These are phyloP conservation scores for Phytopythium cucurbitacearum DNA, from an alignment of 352 stramenopile species.

Conservation along the genomic window DNA sequence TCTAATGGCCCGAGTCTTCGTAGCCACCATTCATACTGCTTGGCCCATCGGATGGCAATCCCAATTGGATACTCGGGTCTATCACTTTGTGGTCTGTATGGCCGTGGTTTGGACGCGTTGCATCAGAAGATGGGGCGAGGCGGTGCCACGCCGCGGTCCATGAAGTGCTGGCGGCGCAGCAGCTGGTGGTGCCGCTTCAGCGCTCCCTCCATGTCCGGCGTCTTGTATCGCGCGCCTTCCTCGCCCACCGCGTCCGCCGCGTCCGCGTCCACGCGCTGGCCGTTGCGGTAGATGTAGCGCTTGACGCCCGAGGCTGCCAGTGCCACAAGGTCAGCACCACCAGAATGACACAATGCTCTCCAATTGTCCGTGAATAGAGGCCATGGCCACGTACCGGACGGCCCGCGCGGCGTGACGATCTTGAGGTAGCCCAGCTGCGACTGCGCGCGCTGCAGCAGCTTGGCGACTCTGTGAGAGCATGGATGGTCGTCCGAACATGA, in stretches of 20 bases:
- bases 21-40: background rate
- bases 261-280: constrained; percentile 53
- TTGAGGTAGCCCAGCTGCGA: constrained; percentile 82
- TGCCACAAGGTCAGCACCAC: background rate
- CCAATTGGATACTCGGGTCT: too few species aligned
- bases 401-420: constrained; percentile 75
- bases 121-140: constrained; percentile 37
- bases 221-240: constrained; percentile 67
- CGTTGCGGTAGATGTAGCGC: constrained; percentile 82
- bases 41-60: too few species aligned
- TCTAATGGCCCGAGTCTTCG: constrained; percentile 10
- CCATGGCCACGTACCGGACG: constrained; percentile 30
- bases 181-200: constrained; percentile 75
- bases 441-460: constrained; percentile 72
- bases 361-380: too few species aligned
- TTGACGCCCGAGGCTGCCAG: constrained; percentile 69
- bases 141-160: constrained; percentile 62
- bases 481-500: background rate
- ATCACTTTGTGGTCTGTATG: too few species aligned
- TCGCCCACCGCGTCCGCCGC: constrained; percentile 36
- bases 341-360: background rate
- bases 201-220: constrained; percentile 60
- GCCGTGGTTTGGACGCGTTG: too few species aligned
- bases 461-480: constrained; percentile 35
- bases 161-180: constrained; percentile 81